These are phyloP conservation scores for Tulasnella sp. DNA, from an alignment of 768 basidiomycete species.

Conservation along the genomic window DNA sequence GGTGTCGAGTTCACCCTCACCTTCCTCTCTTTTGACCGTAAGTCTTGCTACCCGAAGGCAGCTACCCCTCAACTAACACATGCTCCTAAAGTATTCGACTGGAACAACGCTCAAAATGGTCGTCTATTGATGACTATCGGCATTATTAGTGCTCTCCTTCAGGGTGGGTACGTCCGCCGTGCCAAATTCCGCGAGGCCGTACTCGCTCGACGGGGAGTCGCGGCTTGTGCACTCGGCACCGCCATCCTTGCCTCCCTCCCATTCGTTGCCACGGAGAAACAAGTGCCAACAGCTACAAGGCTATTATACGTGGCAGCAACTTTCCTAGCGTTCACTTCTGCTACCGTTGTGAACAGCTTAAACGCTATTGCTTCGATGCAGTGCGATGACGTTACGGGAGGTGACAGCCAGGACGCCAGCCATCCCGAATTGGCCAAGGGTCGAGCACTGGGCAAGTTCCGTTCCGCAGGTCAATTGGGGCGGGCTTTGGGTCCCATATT, in stretches of 20 bases:
- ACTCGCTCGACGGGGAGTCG: slow-evolving; percentile 73
- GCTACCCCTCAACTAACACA: neutral
- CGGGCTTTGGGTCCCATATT: slow-evolving; percentile 84
- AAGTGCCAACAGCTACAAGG: slow-evolving; percentile 36
- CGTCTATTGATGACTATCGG: slow-evolving; percentile 77
- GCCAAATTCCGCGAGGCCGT: slow-evolving; percentile 62
- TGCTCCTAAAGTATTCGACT: slow-evolving; percentile 57
- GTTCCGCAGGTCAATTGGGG: slow-evolving; percentile 89
- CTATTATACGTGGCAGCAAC: slow-evolving; percentile 48
- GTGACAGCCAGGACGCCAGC: slow-evolving; percentile 44
- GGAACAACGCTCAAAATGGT: slow-evolving; percentile 83
- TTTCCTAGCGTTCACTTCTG: slow-evolving; percentile 85
- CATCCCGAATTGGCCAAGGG: slow-evolving; percentile 71
- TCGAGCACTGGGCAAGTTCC: slow-evolving; percentile 69
- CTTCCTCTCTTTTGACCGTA: slow-evolving; percentile 83
- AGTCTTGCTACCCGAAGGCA: slow-evolving; percentile 24
- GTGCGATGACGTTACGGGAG: slow-evolving; percentile 53
- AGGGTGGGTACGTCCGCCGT: slow-evolving; percentile 90
- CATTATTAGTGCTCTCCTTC: slow-evolving; percentile 75
- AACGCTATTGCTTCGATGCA: slow-evolving; percentile 86
- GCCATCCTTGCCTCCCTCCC: slow-evolving; percentile 62
- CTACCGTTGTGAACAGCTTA: slow-evolving; percentile 87
- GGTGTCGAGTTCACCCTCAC: slow-evolving; percentile 95
- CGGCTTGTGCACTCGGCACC: slow-evolving; percentile 59
- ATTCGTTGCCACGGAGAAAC: slow-evolving; percentile 31